These are phyloP conservation scores for Ophioceras dolichostomum DNA, from an alignment of 2,329 filamentous ascomycete species.

Conservation along the genomic window DNA sequence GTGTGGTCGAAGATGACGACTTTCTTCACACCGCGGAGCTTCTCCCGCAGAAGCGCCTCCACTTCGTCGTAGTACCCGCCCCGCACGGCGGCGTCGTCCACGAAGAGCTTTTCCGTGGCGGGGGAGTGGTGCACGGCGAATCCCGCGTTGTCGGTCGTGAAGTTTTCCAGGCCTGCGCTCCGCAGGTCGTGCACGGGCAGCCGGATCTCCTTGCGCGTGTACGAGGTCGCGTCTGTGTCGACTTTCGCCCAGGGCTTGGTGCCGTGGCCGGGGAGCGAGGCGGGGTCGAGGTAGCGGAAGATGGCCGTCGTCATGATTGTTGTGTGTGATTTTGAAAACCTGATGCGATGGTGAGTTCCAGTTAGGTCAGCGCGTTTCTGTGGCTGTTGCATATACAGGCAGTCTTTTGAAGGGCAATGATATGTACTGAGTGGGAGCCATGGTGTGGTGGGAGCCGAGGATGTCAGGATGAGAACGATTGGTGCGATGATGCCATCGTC, in stretches of 20 bases:
- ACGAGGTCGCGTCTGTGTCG: conserved; percentile 45
- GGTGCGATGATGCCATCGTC: no score
- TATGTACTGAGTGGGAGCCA: no score
- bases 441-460: no score
- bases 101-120: conserved; percentile 40
- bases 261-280: conserved; percentile 22
- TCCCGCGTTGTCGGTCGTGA: conserved; percentile 44
- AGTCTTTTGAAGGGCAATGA: no score
- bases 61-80: conserved; percentile 49
- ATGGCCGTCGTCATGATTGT: conserved; percentile 12
- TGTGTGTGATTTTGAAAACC: no score
- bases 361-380: no score
- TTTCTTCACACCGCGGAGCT: conserved; percentile 42
- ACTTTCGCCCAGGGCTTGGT: conserved; percentile 53
- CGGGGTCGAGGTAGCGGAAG: conserved; percentile 50
- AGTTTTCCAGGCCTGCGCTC: conserved; percentile 34
- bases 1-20: conserved; percentile 65
- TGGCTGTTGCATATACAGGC: no score
- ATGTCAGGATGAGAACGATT: no score
- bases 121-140: conserved; percentile 43
- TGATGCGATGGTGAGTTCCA: no score
- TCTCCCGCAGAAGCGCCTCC: conserved; percentile 39
- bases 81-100: conserved; percentile 41
- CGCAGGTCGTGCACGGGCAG: conserved; percentile 43
- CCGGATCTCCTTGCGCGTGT: conserved; percentile 28